phyloP scores from a whole-genome alignment of 23 red algal genomes.

The Cyanidium caldarium region DNA sequence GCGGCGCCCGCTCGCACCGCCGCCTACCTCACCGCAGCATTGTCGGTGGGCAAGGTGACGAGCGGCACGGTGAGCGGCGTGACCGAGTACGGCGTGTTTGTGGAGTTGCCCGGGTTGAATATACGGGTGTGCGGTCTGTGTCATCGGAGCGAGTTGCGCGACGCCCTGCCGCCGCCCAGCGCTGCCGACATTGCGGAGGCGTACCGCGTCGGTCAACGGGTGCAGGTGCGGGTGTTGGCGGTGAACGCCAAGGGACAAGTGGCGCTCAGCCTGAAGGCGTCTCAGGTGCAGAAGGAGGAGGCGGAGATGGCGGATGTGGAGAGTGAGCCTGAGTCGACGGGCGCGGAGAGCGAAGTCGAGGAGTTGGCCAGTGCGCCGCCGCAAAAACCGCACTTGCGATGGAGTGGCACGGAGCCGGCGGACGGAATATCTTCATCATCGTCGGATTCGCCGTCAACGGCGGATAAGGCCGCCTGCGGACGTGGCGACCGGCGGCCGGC shows the following conservation, averaged over 20 bases:
- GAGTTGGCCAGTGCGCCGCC: no score
- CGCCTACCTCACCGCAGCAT: not conserved
- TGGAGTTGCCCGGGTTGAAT: not conserved
- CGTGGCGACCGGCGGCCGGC: no score
- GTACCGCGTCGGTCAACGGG: not conserved
- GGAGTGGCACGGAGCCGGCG: no score
- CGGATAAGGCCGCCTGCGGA: no score
- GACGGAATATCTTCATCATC: no score
- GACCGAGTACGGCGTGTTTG: not conserved
- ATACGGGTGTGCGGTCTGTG: not conserved
- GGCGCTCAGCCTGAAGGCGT: not conserved
- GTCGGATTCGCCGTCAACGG: no score
- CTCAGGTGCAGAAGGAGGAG: not conserved
- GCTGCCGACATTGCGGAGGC: not conserved
- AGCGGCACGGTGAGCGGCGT: not conserved
- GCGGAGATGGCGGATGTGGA: not conserved
- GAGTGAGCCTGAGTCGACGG: no score
- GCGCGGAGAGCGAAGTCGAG: no score
- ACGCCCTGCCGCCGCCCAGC: not conserved
- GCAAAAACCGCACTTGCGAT: no score
- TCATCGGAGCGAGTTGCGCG: constrained; percentile 1
- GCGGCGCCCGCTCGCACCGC: not conserved
- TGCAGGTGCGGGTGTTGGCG: not conserved
- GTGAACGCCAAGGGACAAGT: not conserved
- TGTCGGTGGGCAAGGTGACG: not conserved